Evolutionary conservation across 345 rosid species (phyloP).

Genomic region (Euphorbia tirucalli): DNA sequence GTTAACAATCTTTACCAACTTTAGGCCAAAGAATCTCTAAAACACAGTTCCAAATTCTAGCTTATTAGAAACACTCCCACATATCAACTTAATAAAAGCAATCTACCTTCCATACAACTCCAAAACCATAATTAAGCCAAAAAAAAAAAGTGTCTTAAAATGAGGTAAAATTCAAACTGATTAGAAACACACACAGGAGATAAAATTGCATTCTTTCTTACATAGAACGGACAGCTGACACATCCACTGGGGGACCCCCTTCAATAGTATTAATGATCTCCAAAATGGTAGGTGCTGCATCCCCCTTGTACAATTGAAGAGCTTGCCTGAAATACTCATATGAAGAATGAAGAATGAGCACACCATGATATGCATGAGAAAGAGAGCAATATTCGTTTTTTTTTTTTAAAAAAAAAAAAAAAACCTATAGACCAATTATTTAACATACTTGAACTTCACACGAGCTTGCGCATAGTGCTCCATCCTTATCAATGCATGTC

Average conservation of each 20-base stretch:
- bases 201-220: constrained; percentile 39
- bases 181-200: not conserved
- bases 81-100: not conserved
- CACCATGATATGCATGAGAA: not conserved
- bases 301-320: constrained; percentile 77
- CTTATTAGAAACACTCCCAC: not conserved
- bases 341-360: constrained; percentile 10
- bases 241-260: constrained; percentile 96
- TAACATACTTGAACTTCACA: constrained; percentile 84
- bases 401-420: too few relatives aligned
- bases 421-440: not conserved
- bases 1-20: too few relatives aligned
- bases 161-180: constrained; percentile 8
- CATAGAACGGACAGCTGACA: constrained; percentile 85
- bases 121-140: not conserved
- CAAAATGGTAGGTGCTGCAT: constrained; percentile 58
- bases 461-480: constrained; percentile 93
- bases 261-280: constrained; percentile 92
- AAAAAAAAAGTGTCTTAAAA: constrained; percentile 1
- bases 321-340: constrained; percentile 74
- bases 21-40: not conserved
- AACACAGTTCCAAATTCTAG: not conserved
- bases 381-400: not conserved
- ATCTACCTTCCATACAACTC: not conserved
- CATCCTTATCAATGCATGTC: constrained; percentile 91